Conservation (phyloP, 2,329 filamentous ascomycete species). For the Apiospora kogelbergensis region DNA sequence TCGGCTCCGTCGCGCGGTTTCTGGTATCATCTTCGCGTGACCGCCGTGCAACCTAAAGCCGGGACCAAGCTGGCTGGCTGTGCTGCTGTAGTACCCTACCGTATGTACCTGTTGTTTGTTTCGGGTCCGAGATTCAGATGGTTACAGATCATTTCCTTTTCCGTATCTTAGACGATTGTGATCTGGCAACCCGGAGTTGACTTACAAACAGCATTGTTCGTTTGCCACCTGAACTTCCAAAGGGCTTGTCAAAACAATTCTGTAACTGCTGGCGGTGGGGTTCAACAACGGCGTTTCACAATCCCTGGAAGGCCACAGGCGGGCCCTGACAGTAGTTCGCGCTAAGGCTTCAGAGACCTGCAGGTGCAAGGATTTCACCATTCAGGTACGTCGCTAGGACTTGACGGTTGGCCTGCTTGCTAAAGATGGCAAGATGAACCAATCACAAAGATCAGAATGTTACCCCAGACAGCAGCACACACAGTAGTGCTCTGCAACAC, state of each 20-base stretch:
- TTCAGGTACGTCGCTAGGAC: neutral
- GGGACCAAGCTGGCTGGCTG: neutral
- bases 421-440: neutral
- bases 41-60: neutral
- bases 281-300: neutral
- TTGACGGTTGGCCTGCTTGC: neutral
- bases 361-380: neutral
- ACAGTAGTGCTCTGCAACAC: neutral
- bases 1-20: neutral
- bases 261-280: neutral
- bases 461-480: neutral
- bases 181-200: too few species aligned
- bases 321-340: slow-evolving; percentile 1
- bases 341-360: neutral
- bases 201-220: neutral
- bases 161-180: neutral
- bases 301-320: neutral
- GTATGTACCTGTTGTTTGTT: neutral
- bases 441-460: neutral
- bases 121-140: neutral
- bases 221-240: neutral
- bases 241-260: neutral
- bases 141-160: neutral
- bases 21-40: neutral
- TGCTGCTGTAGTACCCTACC: too few species aligned